phyloP scores from a whole-genome alignment of 306 rosid species.

The Delonix regia region DNA sequence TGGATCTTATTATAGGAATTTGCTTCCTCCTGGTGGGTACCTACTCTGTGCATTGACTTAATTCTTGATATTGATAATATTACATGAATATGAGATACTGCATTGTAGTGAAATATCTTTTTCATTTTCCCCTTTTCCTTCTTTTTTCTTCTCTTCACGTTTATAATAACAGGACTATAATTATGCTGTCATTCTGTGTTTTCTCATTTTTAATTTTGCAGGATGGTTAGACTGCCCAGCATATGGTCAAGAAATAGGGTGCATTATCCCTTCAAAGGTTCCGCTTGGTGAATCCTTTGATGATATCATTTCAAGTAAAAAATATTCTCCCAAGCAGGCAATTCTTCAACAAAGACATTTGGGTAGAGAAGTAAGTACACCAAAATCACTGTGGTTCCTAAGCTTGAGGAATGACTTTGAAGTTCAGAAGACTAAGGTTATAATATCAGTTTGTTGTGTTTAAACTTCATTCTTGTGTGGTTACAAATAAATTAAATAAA shows the following conservation, averaged over 20 bases:
- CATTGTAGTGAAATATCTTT: constrained; percentile 4
- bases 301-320: constrained; percentile 67
- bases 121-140: constrained; percentile 4
- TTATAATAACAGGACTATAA: neutral
- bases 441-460: neutral
- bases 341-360: constrained; percentile 79
- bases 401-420: constrained; percentile 12
- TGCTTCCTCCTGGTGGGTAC: constrained; percentile 77
- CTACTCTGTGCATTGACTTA: constrained; percentile 17
- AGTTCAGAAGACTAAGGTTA: constrained; percentile 26
- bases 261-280: constrained; percentile 95
- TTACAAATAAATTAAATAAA: constrained; percentile 6
- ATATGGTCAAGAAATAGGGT: constrained; percentile 69
- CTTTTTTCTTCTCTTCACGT: constrained; percentile 12
- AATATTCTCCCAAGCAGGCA: constrained; percentile 90
- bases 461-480: constrained; percentile 4
- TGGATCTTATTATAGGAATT: constrained; percentile 56
- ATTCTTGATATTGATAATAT: neutral
- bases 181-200: constrained; percentile 4
- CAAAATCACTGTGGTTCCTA: constrained; percentile 18
- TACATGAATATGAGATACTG: neutral
- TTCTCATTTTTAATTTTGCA: constrained; percentile 43
- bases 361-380: constrained; percentile 81
- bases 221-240: constrained; percentile 97
- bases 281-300: constrained; percentile 83